Base-by-base conservation (phyloP, 2,329 filamentous ascomycete species). In the Gaeumannomyces tritici region DNA sequence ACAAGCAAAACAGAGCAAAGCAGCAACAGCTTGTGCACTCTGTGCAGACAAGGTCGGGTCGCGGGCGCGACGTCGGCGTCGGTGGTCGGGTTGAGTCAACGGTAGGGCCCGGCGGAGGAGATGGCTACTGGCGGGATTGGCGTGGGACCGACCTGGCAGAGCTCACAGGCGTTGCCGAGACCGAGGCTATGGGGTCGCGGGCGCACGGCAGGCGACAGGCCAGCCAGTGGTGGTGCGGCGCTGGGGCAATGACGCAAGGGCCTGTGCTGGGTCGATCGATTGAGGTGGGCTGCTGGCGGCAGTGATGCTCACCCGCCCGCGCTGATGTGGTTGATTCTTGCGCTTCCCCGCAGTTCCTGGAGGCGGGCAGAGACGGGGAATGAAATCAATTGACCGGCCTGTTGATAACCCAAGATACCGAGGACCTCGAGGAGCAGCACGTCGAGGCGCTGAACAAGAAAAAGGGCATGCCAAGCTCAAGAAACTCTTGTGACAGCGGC, bases 171-270 rank as follows among this genome's bases (percentile, higher is more conserved):
- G 47, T 35, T 61, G 59, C 60, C 54, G 55, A 47, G 55, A 56
- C 60, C 60, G 60, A 61, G 60, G 60, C 60, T 61, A 61, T 58
- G 56, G 55, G 24, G 55, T 55, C 55, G 55, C 26, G 55, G 55
- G 15, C 27, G 27, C 55, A 58, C 28, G 56, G 56, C 56, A 58
- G 28, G 56, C 56, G 56, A 58, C 27, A 28, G 55, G 31, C 31
- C 24, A 31, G 55, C 26, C n/a, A 56, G 7, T 58, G 27, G 28
- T 5, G 4, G 21, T 24, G 6, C 15, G 11, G 18, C 42, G 42
- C 21, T 51, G 27, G 56, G 21, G 29, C 26, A 33, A 58, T 58
- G 56, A 58, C 56, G 56, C 56, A 58, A 58, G 56, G 21, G 55
- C 12, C 27, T 29, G 55, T n/a, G n/a, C n/a, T n/a, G n/a, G n/a